Evolutionary conservation across 2,329 filamentous ascomycete genomes (phyloP).

Genomic region (Westerdykella sp.): DNA sequence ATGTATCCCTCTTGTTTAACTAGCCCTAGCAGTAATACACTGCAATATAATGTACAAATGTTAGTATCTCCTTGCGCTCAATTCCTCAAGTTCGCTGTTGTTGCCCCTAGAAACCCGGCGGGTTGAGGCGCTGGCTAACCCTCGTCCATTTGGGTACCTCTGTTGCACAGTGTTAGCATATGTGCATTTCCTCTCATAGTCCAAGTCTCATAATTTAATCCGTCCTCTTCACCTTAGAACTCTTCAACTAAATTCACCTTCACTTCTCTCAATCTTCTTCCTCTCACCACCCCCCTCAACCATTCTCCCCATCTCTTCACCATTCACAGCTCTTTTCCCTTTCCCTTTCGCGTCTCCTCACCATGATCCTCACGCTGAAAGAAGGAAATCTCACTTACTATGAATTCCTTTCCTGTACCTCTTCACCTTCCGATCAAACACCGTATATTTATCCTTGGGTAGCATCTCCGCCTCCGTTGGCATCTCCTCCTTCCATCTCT

Average conservation of each 20-base stretch:
- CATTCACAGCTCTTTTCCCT: neutral
- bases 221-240: constrained; percentile 3
- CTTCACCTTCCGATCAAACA: constrained; percentile 95
- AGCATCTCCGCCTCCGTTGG: constrained; percentile 93
- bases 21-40: neutral
- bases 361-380: too few relatives aligned
- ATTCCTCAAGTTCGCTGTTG: neutral
- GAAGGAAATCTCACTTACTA: constrained; percentile 57
- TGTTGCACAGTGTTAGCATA: constrained; percentile 60
- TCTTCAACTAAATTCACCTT: neutral
- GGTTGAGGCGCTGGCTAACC: constrained; percentile 88
- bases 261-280: neutral
- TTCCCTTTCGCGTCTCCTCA: neutral
- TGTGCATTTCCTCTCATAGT: too few relatives aligned
- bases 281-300: neutral
- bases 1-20: neutral
- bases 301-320: neutral
- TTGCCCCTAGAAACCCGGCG: constrained; percentile 71
- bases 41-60: neutral
- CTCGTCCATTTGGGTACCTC: constrained; percentile 71
- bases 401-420: constrained; percentile 95
- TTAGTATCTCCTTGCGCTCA: neutral
- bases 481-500: constrained; percentile 94
- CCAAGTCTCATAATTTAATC: constrained; percentile 7
- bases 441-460: constrained; percentile 93